phyloP scores from a whole-genome alignment of 441 rosid species.

The Adansonia gregorii region DNA sequence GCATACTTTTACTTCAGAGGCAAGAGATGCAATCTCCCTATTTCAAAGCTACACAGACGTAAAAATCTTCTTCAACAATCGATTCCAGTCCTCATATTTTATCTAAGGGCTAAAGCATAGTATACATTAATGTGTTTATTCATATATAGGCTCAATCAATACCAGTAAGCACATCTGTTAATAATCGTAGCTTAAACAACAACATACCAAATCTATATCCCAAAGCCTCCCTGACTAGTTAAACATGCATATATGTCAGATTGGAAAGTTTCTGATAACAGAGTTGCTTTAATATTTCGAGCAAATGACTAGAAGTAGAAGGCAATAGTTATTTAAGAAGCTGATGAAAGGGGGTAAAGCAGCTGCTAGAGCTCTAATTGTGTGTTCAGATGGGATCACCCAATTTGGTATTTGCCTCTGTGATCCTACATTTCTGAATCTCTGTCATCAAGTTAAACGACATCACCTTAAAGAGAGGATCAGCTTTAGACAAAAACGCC shows the following conservation, averaged over 20 bases:
- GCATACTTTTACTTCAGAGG: neutral
- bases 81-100: neutral
- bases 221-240: neutral
- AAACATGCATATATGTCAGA: neutral
- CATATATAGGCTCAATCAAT: neutral
- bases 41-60: neutral
- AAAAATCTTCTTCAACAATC: neutral
- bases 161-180: neutral
- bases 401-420: neutral
- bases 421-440: neutral
- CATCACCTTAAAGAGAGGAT: neutral
- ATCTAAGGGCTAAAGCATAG: constrained; percentile 3
- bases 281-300: neutral
- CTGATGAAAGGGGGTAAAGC: neutral
- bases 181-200: neutral
- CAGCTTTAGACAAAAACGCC: neutral
- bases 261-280: neutral
- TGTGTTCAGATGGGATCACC: neutral
- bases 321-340: neutral
- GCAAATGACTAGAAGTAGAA: neutral
- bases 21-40: neutral
- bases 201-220: neutral
- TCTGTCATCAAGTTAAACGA: neutral
- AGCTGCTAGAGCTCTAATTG: neutral
- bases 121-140: neutral